Conservation (phyloP, 768 basidiomycete species). For the Xerocomellus dryophilus region DNA sequence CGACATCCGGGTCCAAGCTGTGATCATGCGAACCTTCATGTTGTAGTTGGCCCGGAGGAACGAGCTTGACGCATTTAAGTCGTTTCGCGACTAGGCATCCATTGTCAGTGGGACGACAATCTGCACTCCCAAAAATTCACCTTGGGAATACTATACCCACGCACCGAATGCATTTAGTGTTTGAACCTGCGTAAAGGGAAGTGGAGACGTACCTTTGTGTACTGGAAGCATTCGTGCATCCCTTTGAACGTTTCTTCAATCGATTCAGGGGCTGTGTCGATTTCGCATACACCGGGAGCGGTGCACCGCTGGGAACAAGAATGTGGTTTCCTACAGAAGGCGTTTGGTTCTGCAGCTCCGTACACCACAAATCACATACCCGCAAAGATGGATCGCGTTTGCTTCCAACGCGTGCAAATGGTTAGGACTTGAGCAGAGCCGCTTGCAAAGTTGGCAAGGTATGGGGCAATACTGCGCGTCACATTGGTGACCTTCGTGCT, state of each 20-base stretch:
- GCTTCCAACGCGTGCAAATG: slow-evolving; percentile 52
- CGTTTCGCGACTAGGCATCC: slow-evolving; percentile 42
- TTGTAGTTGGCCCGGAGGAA: slow-evolving; percentile 39
- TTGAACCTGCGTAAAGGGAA: neutral
- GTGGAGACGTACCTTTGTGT: slow-evolving; percentile 47
- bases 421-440: slow-evolving; percentile 43
- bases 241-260: slow-evolving; percentile 62
- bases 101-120: neutral
- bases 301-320: slow-evolving; percentile 43
- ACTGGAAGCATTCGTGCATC: slow-evolving; percentile 56
- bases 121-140: slow-evolving; percentile 21
- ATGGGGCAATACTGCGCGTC: slow-evolving; percentile 51
- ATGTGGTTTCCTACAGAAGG: slow-evolving; percentile 43
- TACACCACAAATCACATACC: slow-evolving; percentile 35
- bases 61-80: slow-evolving; percentile 45
- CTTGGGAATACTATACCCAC: slow-evolving; percentile 49
- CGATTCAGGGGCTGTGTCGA: slow-evolving; percentile 53
- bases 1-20: slow-evolving; percentile 37
- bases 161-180: neutral
- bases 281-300: slow-evolving; percentile 53
- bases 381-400: slow-evolving; percentile 51
- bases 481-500: slow-evolving; percentile 49
- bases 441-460: slow-evolving; percentile 52
- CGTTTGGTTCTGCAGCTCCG: slow-evolving; percentile 6
- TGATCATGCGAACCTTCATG: slow-evolving; percentile 53